phyloP scores from a whole-genome alignment of 1,284 basidiomycete genomes.

The Tausonia pullulans region DNA sequence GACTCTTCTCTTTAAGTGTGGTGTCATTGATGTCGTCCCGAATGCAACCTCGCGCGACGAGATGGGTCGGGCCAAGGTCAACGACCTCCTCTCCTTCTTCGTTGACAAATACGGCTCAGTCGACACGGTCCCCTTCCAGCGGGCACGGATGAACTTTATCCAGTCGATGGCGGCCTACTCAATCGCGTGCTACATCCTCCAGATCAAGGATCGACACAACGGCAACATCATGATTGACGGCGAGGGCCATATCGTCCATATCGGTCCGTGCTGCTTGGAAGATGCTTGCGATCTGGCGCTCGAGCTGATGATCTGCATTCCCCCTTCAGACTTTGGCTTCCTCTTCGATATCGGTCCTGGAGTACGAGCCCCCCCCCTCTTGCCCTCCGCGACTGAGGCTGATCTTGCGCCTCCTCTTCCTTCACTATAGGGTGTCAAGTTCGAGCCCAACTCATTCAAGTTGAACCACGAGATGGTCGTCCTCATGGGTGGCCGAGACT shows the following conservation, averaged over 20 bases:
- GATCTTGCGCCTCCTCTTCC: not conserved
- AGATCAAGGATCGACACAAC: constrained; percentile 96
- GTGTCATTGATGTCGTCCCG: constrained; percentile 97
- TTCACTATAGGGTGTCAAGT: constrained; percentile 70
- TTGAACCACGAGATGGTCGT: constrained; percentile 95
- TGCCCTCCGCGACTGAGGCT: not conserved
- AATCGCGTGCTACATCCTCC: constrained; percentile 93
- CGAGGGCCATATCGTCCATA: constrained; percentile 88
- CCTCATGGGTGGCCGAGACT: constrained; percentile 89
- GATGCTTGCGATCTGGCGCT: not conserved
- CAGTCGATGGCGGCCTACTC: constrained; percentile 99
- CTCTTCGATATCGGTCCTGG: constrained; percentile 91
- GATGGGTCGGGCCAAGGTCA: constrained; percentile 98
- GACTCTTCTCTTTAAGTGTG: constrained; percentile 50
- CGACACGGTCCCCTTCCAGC: constrained; percentile 82
- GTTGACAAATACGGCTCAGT: constrained; percentile 84
- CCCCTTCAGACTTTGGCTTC: constrained; percentile 78
- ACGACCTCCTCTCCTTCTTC: constrained; percentile 90
- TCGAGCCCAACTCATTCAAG: constrained; percentile 95
- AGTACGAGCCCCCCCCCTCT: constrained; percentile 37
- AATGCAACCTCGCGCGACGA: constrained; percentile 97
- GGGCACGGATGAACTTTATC: constrained; percentile 89
- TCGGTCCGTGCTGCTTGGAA: constrained; percentile 47
- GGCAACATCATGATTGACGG: constrained; percentile 99
- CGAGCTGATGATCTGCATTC: not conserved